Evolutionary conservation across 495 filamentous ascomycete species (phyloP), one percentile per base, ranked within the genome.

Genomic region (Talaromyces stipitatus): DNA sequence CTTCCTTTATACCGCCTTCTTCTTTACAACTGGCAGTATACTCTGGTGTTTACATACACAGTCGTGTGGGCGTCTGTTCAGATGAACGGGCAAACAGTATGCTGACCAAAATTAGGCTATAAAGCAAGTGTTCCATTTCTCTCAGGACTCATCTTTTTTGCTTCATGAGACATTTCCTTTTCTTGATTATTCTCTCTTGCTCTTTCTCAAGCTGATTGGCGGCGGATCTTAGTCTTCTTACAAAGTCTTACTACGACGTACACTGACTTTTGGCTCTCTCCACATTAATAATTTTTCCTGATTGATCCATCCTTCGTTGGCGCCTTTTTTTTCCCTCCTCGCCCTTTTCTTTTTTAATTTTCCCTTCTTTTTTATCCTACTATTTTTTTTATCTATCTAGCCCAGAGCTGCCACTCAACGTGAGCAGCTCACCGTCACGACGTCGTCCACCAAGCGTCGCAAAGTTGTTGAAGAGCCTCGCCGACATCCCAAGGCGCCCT

Each of bases 371-470:
- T 48, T 18, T 20, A 27, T 48, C 22, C 22, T 33, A 56, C 18
- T 22, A 2, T 38, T 38, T 55, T n/a, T 38, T 41, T 26, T 45
- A 3, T 43, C 23, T 38, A 45, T 55, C 16, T 36, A 38, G 4
- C 10, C 9, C 36, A 26, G 75, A 78, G 75, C 75, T 78, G 75
- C 72, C 71, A 72, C 72, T 61, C 62, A 59, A 63, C 64, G 69
- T 74, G 74, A 65, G 84, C 86, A 88, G 86, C 86, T 88, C 86
- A 75, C 79, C 73, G 82, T 82, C 87, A 91, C 81, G 69, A 91
- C 88, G 89, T 88, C 89, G 84, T 89, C 87, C 75, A 80, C 80
- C 79, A 95, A 95, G 86, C 91, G 90, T 84, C 82, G 90, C 71
- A 91, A 87, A 81, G 81, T 91, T 72, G 84, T 80, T 64, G 81